Percentiles rank a stretch among this genome's conserved stretches.
phyloP scores from a whole-genome alignment of 306 rosid species.

The Lathyrus tuberosus region DNA sequence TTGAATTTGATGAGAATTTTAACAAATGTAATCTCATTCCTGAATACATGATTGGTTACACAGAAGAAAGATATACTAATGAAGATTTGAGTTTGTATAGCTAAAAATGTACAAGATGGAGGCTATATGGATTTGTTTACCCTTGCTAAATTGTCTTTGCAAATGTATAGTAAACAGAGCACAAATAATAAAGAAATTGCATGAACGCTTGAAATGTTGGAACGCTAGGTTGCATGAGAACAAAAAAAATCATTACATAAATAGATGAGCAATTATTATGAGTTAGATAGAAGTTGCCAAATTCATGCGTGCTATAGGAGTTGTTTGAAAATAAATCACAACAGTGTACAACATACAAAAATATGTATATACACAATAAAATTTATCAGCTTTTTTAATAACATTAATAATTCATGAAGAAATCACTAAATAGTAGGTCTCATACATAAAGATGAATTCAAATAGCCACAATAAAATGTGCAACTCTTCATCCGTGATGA shows the following conservation, averaged over 20 bases:
- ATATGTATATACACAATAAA: slow-evolving; percentile 1
- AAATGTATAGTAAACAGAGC: no score
- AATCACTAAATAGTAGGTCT: neutral
- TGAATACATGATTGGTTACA: no score
- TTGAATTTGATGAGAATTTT: no score
- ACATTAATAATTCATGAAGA: neutral
- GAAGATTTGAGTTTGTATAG: no score
- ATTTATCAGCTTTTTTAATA: neutral
- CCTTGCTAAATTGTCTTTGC: no score
- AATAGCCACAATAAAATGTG: slow-evolving; percentile 36
- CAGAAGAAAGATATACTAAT: no score
- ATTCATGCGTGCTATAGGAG: neutral
- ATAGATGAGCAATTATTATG: neutral
- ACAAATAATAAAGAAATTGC: no score
- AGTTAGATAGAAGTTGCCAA: neutral
- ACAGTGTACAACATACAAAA: slow-evolving; percentile 8
- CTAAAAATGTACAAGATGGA: no score
- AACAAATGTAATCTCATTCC: no score
- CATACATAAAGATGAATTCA: slow-evolving; percentile 20
- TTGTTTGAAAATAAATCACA: neutral
- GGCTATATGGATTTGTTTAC: no score
- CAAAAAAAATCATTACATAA: neutral
- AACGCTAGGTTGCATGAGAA: no score
- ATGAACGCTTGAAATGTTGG: no score
- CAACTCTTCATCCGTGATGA: slow-evolving; percentile 31